These are phyloP conservation scores for Rhizopus sp. DNA, from an alignment of 371 early-diverging fungal species.

Conservation along the genomic window DNA sequence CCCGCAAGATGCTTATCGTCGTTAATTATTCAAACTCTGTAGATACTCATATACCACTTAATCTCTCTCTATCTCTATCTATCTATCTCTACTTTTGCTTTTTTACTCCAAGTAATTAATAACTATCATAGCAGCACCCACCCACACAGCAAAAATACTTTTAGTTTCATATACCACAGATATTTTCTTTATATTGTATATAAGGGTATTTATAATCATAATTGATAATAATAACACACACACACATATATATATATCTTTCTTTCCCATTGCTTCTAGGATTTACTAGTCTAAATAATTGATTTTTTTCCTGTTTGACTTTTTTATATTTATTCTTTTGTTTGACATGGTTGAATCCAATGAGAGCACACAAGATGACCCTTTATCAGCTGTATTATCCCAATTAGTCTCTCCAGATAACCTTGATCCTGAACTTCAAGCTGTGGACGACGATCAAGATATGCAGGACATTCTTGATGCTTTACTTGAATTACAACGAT, in stretches of 20 bases:
- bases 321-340: neutral
- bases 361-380: neutral
- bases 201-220: no score
- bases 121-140: no score
- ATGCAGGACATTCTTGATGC: constrained; percentile 10
- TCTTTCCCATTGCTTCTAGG: no score
- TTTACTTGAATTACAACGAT: constrained; percentile 6
- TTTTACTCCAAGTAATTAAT: no score
- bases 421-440: neutral
- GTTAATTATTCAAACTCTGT: neutral
- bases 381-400: no score
- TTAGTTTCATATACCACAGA: no score
- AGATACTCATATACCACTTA: neutral
- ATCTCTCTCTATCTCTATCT: neutral
- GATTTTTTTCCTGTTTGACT: constrained; percentile 5
- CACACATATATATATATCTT: no score
- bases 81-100: neutral
- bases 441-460: constrained; percentile 4
- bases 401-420: no score
- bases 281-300: no score
- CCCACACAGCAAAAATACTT: no score
- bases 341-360: neutral
- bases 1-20: neutral
- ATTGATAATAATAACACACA: no score
- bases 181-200: no score